Evolutionary conservation across 2,329 filamentous ascomycete species (phyloP).

Genomic region (Neoascochyta sp.): DNA sequence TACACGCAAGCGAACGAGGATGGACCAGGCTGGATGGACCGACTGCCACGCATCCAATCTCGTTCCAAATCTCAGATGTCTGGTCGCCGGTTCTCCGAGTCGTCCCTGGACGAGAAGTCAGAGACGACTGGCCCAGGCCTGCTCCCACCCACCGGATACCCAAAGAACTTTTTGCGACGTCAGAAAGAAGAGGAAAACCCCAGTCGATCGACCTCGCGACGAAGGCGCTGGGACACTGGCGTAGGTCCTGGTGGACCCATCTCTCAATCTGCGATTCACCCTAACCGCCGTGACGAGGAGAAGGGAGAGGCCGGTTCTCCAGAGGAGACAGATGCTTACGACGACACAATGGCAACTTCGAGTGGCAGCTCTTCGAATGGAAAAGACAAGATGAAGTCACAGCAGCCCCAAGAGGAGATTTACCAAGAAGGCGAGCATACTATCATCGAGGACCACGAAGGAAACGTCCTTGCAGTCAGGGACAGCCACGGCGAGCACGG

Average conservation of each 20-base stretch:
- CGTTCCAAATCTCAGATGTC: constrained; percentile 79
- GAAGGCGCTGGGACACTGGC: constrained; percentile 60
- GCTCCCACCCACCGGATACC: constrained; percentile 66
- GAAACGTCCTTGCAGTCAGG: constrained; percentile 74
- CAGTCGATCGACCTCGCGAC: constrained; percentile 59
- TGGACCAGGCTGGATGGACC: constrained; percentile 90
- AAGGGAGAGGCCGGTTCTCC: constrained; percentile 32
- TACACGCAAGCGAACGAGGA: constrained; percentile 90
- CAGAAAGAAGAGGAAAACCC: constrained; percentile 70
- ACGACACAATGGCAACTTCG: constrained; percentile 42
- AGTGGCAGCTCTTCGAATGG: constrained; percentile 33
- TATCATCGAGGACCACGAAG: constrained; percentile 79
- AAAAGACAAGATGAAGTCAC: constrained; percentile 31
- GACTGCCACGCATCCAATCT: constrained; percentile 77
- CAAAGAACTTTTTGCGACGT: constrained; percentile 74
- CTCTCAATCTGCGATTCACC: constrained; percentile 83
- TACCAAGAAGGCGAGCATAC: constrained; percentile 78
- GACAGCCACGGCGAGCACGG: constrained; percentile 45
- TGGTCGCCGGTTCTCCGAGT: constrained; percentile 56
- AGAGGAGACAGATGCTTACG: constrained; percentile 45
- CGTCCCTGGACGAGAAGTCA: constrained; percentile 55
- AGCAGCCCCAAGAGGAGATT: constrained; percentile 54
- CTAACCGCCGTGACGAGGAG: constrained; percentile 44
- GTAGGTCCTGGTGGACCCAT: constrained; percentile 79
- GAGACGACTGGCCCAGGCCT: constrained; percentile 63